Evolutionary conservation across 2,329 filamentous ascomycete species (phyloP).

Genomic region (Fonsecaea monophora): DNA sequence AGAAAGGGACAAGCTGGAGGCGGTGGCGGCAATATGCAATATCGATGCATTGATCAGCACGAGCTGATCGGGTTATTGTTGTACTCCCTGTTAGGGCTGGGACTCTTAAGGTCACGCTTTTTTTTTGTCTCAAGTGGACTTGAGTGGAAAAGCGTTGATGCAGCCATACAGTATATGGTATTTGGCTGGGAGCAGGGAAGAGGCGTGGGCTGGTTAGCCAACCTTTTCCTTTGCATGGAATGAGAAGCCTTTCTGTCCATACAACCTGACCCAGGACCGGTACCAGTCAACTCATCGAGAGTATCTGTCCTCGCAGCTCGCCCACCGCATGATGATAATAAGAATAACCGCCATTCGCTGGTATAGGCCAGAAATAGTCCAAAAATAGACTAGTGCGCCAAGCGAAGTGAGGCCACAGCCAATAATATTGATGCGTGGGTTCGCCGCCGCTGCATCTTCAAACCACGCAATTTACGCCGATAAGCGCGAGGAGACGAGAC

Average conservation of each 20-base stretch:
- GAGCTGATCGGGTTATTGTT: background rate
- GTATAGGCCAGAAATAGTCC: slow-evolving; percentile 4
- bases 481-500: slow-evolving; percentile 28
- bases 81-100: background rate
- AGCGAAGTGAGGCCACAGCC: slow-evolving; percentile 14
- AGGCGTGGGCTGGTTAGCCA: background rate
- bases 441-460: slow-evolving; percentile 15
- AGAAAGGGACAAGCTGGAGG: background rate
- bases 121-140: background rate
- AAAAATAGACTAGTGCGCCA: slow-evolving; percentile 17
- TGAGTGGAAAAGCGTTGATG: background rate
- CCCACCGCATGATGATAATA: too few relatives aligned
- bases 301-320: background rate
- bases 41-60: background rate
- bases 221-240: background rate
- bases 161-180: background rate
- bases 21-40: background rate
- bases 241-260: background rate
- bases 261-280: background rate
- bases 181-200: background rate
- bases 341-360: slow-evolving; percentile 6
- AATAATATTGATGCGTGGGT: slow-evolving; percentile 6
- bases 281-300: background rate
- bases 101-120: background rate
- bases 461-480: slow-evolving; percentile 31